phyloP scores from a whole-genome alignment of 2,329 filamentous ascomycete species.

The Penicillium sp. region DNA sequence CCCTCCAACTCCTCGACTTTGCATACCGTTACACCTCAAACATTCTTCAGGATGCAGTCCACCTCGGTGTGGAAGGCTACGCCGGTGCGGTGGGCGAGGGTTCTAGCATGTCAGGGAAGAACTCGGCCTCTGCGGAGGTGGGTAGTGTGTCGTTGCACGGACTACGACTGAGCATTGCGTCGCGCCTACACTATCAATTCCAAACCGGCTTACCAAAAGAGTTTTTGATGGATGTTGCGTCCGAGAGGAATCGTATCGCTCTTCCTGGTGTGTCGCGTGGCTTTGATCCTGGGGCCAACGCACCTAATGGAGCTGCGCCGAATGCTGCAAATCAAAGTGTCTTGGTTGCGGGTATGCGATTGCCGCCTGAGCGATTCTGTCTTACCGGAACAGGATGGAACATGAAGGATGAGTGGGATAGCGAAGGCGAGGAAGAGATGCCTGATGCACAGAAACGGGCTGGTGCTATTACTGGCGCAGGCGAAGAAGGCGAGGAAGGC shows the following conservation, averaged over 20 bases:
- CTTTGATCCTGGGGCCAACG: conserved; percentile 30
- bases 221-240: conserved; percentile 54
- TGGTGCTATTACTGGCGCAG: conserved; percentile 28
- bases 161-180: conserved; percentile 56
- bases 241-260: conserved; percentile 50
- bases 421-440: conserved; percentile 44
- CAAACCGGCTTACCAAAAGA: conserved; percentile 56
- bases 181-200: conserved; percentile 56
- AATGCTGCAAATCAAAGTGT: conserved; percentile 30
- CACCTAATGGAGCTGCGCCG: conserved; percentile 19
- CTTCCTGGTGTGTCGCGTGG: conserved; percentile 52
- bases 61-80: conserved; percentile 48
- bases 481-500: conserved; percentile 30
- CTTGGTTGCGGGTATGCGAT: conserved; percentile 48
- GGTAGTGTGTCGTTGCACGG: conserved; percentile 52
- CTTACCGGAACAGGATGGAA: conserved; percentile 53
- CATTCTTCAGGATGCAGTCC: conserved; percentile 48
- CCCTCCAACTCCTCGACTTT: conserved; percentile 49
- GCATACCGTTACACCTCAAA: conserved; percentile 51
- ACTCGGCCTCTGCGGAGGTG: conserved; percentile 37
- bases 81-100: conserved; percentile 33
- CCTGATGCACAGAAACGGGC: conserved; percentile 16
- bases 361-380: conserved; percentile 59
- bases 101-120: conserved; percentile 28
- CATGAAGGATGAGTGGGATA: conserved; percentile 54